Percentiles rank a stretch among this genome's conserved stretches.
These are phyloP conservation scores for Camelina sativa DNA, from an alignment of 345 rosid species.

Conservation along the genomic window DNA sequence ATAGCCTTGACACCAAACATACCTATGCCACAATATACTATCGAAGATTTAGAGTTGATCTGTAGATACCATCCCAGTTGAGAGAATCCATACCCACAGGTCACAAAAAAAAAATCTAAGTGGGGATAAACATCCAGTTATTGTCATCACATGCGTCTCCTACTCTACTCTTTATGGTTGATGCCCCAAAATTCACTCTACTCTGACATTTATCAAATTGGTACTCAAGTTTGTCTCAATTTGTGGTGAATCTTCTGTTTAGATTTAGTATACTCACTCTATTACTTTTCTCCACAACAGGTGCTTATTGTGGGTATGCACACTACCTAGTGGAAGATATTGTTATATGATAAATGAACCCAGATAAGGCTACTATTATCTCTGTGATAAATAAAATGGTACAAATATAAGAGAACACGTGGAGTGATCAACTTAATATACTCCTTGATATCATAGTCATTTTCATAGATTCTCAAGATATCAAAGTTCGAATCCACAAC, in stretches of 20 bases:
- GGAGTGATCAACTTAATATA: conserved; percentile 17
- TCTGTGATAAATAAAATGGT: background rate
- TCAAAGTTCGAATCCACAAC: conserved; percentile 4
- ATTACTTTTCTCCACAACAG: conserved; percentile 2
- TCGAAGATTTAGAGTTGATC: background rate
- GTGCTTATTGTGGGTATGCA: background rate
- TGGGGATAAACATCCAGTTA: background rate
- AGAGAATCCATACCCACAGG: conserved; percentile 1
- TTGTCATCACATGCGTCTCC: conserved; percentile 13
- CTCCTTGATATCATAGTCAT: conserved; percentile 13
- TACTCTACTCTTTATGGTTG: background rate
- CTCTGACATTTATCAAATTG: background rate
- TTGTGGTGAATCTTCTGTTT: background rate
- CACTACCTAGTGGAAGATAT: background rate
- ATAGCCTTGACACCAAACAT: background rate
- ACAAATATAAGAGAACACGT: background rate
- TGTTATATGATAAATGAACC: background rate
- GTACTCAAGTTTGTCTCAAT: background rate
- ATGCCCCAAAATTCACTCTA: conserved; percentile 13
- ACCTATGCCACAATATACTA: background rate
- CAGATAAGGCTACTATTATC: conserved; percentile 3
- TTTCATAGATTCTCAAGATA: conserved; percentile 32
- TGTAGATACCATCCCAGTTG: background rate
- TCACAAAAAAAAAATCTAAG: conserved; percentile 7
- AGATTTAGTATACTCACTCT: background rate